These are phyloP conservation scores for Chloris gayana DNA, from an alignment of 176 grass and related monocot species.

Conservation along the genomic window DNA sequence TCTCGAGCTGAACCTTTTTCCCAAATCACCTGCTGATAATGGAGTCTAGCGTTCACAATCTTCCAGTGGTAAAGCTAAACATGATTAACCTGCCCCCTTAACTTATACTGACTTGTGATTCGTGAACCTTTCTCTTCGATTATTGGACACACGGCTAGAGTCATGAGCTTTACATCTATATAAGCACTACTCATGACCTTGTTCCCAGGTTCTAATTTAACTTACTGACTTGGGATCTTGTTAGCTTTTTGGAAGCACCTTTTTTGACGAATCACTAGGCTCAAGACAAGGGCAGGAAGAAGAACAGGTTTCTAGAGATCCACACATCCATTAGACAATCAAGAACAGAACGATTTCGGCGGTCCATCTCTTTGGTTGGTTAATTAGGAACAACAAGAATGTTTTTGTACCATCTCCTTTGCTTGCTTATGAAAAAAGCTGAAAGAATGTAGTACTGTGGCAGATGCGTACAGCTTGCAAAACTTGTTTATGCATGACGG, in stretches of 20 bases:
- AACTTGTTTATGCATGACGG: neutral
- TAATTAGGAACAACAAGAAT: slow-evolving; percentile 23
- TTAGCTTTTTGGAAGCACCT: slow-evolving; percentile 30
- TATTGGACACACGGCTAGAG: slow-evolving; percentile 23
- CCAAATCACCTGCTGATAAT: slow-evolving; percentile 22
- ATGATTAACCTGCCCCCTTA: slow-evolving; percentile 42
- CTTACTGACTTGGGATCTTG: slow-evolving; percentile 45
- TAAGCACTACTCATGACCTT: slow-evolving; percentile 10
- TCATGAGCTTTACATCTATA: slow-evolving; percentile 46
- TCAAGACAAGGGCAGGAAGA: slow-evolving; percentile 34
- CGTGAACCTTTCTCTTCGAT: slow-evolving; percentile 26
- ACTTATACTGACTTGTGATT: slow-evolving; percentile 39
- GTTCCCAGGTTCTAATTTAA: slow-evolving; percentile 46
- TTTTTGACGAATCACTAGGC: slow-evolving; percentile 47
- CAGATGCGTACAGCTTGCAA: neutral
- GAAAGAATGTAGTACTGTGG: neutral
- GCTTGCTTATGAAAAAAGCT: neutral
- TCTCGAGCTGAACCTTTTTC: slow-evolving; percentile 30
- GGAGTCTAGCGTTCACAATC: neutral
- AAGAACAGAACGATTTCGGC: neutral
- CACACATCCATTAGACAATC: slow-evolving; percentile 9
- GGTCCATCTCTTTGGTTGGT: neutral
- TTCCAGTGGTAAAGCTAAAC: slow-evolving; percentile 35
- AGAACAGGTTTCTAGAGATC: slow-evolving; percentile 24
- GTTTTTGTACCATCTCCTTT: neutral